Evolutionary conservation across 768 basidiomycete species (phyloP).

Genomic region (Hydnomerulius pinastri): DNA sequence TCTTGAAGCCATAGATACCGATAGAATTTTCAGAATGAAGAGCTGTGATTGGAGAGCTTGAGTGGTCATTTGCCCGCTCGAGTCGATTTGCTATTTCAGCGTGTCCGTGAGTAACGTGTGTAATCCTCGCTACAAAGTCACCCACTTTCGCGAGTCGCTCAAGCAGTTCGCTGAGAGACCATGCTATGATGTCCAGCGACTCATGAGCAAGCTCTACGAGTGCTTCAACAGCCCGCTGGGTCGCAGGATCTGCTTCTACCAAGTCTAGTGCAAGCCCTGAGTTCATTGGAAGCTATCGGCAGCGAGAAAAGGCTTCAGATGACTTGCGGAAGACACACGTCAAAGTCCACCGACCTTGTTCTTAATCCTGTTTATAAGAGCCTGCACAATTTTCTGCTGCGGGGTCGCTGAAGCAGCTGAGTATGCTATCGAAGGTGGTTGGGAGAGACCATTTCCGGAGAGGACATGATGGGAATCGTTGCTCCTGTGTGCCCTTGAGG

Average conservation of each 20-base stretch:
- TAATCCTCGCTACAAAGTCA: slow-evolving; percentile 7
- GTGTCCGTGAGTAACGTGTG: slow-evolving; percentile 13
- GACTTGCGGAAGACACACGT: background rate
- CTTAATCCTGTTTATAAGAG: slow-evolving; percentile 77
- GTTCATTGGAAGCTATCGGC: slow-evolving; percentile 74
- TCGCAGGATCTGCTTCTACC: slow-evolving; percentile 74
- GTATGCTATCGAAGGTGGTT: slow-evolving; percentile 39
- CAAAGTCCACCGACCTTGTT: slow-evolving; percentile 58
- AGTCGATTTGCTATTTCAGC: slow-evolving; percentile 51
- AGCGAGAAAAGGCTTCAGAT: background rate
- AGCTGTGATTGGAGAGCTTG: slow-evolving; percentile 86
- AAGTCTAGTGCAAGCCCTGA: slow-evolving; percentile 74
- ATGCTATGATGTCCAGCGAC: slow-evolving; percentile 78
- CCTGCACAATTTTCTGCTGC: slow-evolving; percentile 81
- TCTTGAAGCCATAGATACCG: slow-evolving; percentile 74
- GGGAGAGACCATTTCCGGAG: slow-evolving; percentile 29
- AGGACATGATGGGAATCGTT: slow-evolving; percentile 59
- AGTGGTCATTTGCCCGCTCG: slow-evolving; percentile 53
- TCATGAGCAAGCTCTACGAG: slow-evolving; percentile 79
- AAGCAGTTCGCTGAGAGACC: slow-evolving; percentile 73
- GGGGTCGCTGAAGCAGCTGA: slow-evolving; percentile 48
- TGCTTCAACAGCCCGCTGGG: slow-evolving; percentile 75
- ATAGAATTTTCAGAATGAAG: slow-evolving; percentile 80
- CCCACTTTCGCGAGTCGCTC: slow-evolving; percentile 77
- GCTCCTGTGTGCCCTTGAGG: slow-evolving; percentile 58